Evolutionary conservation across 345 rosid species (phyloP), one percentile per base, ranked within the genome.

Genomic region (Aurinia saxatilis): DNA sequence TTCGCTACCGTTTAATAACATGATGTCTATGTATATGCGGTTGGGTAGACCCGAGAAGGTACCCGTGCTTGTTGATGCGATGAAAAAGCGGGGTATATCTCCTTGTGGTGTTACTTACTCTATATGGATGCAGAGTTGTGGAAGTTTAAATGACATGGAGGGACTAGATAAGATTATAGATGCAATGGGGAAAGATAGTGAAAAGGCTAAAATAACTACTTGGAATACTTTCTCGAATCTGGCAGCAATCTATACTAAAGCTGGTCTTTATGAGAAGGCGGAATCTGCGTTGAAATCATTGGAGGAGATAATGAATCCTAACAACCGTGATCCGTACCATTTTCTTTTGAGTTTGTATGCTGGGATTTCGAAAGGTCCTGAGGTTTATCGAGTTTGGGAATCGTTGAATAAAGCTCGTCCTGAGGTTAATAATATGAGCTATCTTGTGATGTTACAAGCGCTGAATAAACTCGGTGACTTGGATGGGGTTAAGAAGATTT

Each of bases 81-180:
- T 92, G 89, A 83, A 80, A 68, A 73, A 15, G 73, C 80, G 61
- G 30, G 75, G 50, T 12, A 40, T 78, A 35, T 10, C 71, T 10
- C 82, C 60, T 8, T 56, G 68, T 61, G 13, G 41, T 7, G 54
- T 52, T 18, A 73, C 78, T 36, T 89, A 79, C 42, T 53, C 53
- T 12, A 15, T 81, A 1, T 84, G 82, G 97, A 81, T 92, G 86
- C 86, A 82, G 66, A 82, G 91, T 74, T 81, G 47, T 39, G 75
- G 78, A 1, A 37, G 49, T 25, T 69, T 79, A 25, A 76, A 81
- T 40, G 86, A 85, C 37, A 35, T 85, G 1, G 82, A 82, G 5
- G 70, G 70, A 35, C 7, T 71, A 41, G 67, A 72, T 33, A 72
- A 58, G 56, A 13, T 72, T 54, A 19, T 73, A 19, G 68, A 65